These are phyloP conservation scores for Lepraria neglecta DNA, from an alignment of 495 filamentous ascomycete species.

Conservation along the genomic window DNA sequence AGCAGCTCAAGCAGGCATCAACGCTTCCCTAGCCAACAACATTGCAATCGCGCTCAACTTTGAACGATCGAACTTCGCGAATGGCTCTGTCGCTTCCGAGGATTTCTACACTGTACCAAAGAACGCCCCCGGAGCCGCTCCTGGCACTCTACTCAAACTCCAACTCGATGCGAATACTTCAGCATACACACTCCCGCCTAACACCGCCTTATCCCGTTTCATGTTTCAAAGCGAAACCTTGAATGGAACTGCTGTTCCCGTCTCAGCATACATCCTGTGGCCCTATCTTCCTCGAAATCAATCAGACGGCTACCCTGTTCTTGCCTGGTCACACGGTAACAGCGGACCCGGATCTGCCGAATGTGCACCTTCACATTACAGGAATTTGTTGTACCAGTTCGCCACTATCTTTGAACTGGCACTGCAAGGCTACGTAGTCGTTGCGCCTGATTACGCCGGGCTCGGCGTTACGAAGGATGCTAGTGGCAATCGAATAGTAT, in stretches of 20 bases:
- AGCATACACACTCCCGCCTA: constrained; percentile 26
- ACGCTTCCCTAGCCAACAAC: too few relatives aligned
- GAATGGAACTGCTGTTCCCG: constrained; percentile 31
- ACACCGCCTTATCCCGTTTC: constrained; percentile 42
- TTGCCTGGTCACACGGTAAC: constrained; percentile 46
- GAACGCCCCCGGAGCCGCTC: neutral
- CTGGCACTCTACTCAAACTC: constrained; percentile 13
- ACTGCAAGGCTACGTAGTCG: constrained; percentile 42
- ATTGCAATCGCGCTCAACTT: neutral
- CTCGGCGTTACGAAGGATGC: constrained; percentile 37
- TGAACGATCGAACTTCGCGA: neutral
- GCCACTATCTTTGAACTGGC: constrained; percentile 36
- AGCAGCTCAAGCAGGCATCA: too few relatives aligned
- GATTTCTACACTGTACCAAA: constrained; percentile 2
- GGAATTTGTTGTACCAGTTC: constrained; percentile 38
- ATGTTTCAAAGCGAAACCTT: constrained; percentile 41
- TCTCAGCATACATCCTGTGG: neutral
- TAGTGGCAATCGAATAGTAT: constrained; percentile 31
- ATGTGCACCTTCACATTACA: constrained; percentile 36
- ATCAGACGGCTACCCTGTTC: constrained; percentile 27
- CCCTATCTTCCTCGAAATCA: neutral
- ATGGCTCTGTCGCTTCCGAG: neutral
- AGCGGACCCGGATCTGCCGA: constrained; percentile 36
- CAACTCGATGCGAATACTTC: constrained; percentile 2
- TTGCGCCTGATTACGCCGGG: constrained; percentile 48